A percentile compares a stretch with the other conserved stretches of the same genome.
These are phyloP conservation scores for Circinella umbellata DNA, from an alignment of 371 early-diverging fungal genomes.

Conservation along the genomic window DNA sequence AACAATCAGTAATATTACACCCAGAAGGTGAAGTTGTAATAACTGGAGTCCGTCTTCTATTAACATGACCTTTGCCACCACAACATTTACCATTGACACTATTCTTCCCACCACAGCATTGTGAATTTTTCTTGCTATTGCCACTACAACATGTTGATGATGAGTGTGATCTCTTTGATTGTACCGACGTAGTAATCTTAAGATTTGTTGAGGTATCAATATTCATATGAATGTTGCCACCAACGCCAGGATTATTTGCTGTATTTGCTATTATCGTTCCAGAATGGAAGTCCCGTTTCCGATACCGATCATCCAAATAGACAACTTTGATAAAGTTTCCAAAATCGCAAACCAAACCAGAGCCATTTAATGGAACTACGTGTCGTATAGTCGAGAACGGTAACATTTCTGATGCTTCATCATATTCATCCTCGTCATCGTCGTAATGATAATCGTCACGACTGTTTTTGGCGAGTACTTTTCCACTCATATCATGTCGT, in stretches of 20 bases:
- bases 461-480: not conserved
- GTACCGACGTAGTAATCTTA: not conserved
- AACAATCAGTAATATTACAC: conserved; percentile 16
- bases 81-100: conserved; percentile 9
- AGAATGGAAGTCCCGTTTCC: not conserved
- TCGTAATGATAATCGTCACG: conserved; percentile 14
- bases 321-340: conserved; percentile 53
- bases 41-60: not conserved
- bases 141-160: conserved; percentile 15
- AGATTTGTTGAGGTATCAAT: not conserved
- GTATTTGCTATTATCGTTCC: not conserved
- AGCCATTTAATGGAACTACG: conserved; percentile 31
- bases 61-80: not conserved
- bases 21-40: not conserved
- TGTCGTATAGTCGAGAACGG: conserved; percentile 41
- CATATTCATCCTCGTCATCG: conserved; percentile 20
- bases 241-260: not conserved
- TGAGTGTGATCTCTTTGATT: not conserved
- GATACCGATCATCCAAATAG: conserved; percentile 24
- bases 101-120: conserved; percentile 13
- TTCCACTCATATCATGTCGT: not conserved
- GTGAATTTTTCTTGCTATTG: not conserved
- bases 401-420: conserved; percentile 36
- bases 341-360: conserved; percentile 46
- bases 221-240: not conserved